Conservation (phyloP, 2,329 filamentous ascomycete species). For the Pseudogymnoascus sp. region DNA sequence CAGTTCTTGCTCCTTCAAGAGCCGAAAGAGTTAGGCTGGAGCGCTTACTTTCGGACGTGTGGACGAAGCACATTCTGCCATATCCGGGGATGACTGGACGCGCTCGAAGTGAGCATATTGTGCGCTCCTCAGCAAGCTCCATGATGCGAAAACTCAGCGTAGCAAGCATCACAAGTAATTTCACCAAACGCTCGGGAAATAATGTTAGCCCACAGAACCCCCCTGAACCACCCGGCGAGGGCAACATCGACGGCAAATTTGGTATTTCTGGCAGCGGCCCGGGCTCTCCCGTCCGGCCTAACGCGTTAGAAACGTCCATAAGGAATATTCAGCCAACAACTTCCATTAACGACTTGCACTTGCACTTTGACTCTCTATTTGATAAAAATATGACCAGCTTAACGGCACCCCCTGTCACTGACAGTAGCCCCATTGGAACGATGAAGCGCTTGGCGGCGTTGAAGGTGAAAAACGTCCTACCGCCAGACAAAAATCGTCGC, state of each 20-base stretch:
- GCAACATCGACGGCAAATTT: background rate
- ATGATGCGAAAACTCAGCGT: constrained; percentile 85
- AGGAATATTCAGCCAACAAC: background rate
- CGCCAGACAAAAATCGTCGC: constrained; percentile 23
- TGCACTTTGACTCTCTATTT: background rate
- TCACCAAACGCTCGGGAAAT: constrained; percentile 63
- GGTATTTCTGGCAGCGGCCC: background rate
- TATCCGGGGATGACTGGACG: constrained; percentile 71
- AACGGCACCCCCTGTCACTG: background rate
- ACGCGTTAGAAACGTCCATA: background rate
- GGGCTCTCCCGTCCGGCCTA: background rate
- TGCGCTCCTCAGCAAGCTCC: constrained; percentile 72
- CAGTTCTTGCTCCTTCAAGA: constrained; percentile 66
- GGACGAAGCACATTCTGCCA: constrained; percentile 73
- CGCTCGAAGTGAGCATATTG: constrained; percentile 60
- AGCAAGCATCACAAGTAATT: constrained; percentile 69
- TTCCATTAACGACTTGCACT: background rate
- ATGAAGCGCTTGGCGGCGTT: constrained; percentile 21
- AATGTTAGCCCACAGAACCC: constrained; percentile 23
- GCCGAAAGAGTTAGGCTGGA: constrained; percentile 74
- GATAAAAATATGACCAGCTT: constrained; percentile 3
- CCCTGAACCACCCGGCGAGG: background rate
- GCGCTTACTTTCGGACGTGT: constrained; percentile 65
- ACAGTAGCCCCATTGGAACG: constrained; percentile 18
- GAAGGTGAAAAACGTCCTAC: constrained; percentile 23